Evolutionary conservation across 768 basidiomycete genomes (phyloP), one percentile per base, ranked within the genome.

Genomic region (Crepidotus variabilis): DNA sequence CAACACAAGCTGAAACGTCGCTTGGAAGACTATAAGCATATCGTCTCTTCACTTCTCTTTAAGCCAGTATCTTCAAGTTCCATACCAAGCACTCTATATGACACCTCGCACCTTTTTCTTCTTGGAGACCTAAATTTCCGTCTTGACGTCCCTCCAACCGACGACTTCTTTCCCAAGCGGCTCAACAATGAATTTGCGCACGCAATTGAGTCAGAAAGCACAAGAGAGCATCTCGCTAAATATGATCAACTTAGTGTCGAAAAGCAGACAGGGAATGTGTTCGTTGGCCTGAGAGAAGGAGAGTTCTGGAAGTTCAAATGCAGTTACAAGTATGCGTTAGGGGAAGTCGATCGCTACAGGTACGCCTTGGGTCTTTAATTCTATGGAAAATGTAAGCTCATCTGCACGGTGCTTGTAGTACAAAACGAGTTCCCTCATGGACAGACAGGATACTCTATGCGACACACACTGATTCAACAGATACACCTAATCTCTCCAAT

Each of bases 81-180:
- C 23, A 56, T 60, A 10, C 72, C 76, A 5, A 82, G 84, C 49
- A 88, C 85, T 10, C 81, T 98, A 47, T 94, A 90, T 74, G 77
- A 85, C 46, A 89, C 94, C 0, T 92, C 92, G 11, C 92, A 98
- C 69, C 78, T 97, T 1, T 97, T 98, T 78, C 79, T 97, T 68
- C 79, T 97, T 33, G 96, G 96, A 6, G 95, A 98, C 71, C 81
- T 97, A 59, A 98, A 98, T 71, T 97, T 94, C 71, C 85, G 94
- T 14, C 70, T 98, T 14, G 75, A 79, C n/a, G 62, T 88, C 14
- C 86, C 90, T 0, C 60, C 78, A 47, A 71, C 78, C 21, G 80
- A 86, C 65, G 72, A 81, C 22, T 73, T 84, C 21, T 70, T 69
- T 23, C 63, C 65, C 21, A 61, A 66, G 52, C 65, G 63, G 10